Evolutionary conservation across 192 early-diverging fungal genomes (phyloP), one percentile per base, ranked within the genome.

Genomic region (Coemansia sp.): DNA sequence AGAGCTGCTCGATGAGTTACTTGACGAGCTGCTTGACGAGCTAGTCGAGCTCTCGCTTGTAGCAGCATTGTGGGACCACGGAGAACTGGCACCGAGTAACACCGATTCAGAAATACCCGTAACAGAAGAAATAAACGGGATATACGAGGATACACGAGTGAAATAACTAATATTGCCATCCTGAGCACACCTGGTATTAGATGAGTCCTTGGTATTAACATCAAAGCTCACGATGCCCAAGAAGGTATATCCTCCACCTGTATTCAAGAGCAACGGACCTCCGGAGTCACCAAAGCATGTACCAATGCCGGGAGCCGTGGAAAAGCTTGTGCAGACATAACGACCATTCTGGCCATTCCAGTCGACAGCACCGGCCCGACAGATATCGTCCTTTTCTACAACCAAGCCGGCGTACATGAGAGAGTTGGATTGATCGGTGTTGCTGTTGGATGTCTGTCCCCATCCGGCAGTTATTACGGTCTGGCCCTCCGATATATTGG

Each of bases 231-330:
- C 72, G 3, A 80, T 35, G 10, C 78, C 78, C 37, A 74, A 38
- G 13, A 70, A 61, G n/a, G 58, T 35, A 55, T 70, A 76, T 6
- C 63, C 65, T 45, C 50, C 38, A 23, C 56, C 63, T 6, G 45
- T 55, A 37, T 55, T 57, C 20, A 62, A 21, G 28, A 74, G 54
- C 12, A 80, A 59, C 0, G 78, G 78, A n/a, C 78, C 78, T 28
- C 78, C 78, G 23, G 66, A 70, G 52, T 80, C 78, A 31, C 70
- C 78, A 37, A 70, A 70, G 54, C 78, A 80, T 8, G 70, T 80
- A n/a, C 78, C 71, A 42, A 70, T 60, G 0, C 57, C 53, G 28
- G 65, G 65, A 2, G 72, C 60, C 10, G 72, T 64, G 3, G 72
- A 59, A 45, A 57, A 75, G 38, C 64, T 61, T 13, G 78, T 80